These are phyloP conservation scores for Hortiboletus campestris DNA, from an alignment of 768 basidiomycete genomes.

Conservation along the genomic window DNA sequence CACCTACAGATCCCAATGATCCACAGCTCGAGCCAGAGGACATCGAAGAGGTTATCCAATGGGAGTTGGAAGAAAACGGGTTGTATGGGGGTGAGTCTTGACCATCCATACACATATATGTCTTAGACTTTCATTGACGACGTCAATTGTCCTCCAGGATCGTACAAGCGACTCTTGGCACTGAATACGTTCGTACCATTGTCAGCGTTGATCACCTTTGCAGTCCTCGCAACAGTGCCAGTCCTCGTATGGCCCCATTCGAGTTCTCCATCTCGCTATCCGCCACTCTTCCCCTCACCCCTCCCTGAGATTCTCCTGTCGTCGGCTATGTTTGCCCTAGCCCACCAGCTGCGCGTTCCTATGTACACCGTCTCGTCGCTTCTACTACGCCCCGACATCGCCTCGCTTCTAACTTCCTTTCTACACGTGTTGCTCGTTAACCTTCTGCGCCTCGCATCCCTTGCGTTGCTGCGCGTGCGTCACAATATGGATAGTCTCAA, in stretches of 20 bases:
- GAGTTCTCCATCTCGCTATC: constrained; percentile 39
- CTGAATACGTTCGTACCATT: constrained; percentile 62
- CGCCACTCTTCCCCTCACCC: constrained; percentile 56
- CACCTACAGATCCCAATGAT: constrained; percentile 8
- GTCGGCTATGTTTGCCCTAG: constrained; percentile 47
- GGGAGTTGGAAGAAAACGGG: constrained; percentile 47
- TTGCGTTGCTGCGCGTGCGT: constrained; percentile 53
- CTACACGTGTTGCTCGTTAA: constrained; percentile 52
- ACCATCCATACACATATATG: background rate
- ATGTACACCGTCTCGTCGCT: constrained; percentile 35
- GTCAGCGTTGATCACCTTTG: constrained; percentile 48
- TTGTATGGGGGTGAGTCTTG: constrained; percentile 45
- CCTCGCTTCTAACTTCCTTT: constrained; percentile 38
- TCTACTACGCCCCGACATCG: constrained; percentile 25
- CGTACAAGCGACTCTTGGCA: constrained; percentile 54
- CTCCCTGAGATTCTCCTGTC: constrained; percentile 64
- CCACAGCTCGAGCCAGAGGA: constrained; percentile 29
- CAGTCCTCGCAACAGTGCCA: constrained; percentile 51
- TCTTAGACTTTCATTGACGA: background rate
- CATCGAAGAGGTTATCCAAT: constrained; percentile 44
- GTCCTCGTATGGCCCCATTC: constrained; percentile 44
- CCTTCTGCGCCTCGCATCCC: constrained; percentile 50
- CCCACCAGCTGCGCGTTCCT: constrained; percentile 33
- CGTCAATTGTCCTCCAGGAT: constrained; percentile 42
- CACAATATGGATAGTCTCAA: constrained; percentile 39